Evolutionary conservation across 768 basidiomycete species (phyloP).

Genomic region (Crassisporium funariophilum): DNA sequence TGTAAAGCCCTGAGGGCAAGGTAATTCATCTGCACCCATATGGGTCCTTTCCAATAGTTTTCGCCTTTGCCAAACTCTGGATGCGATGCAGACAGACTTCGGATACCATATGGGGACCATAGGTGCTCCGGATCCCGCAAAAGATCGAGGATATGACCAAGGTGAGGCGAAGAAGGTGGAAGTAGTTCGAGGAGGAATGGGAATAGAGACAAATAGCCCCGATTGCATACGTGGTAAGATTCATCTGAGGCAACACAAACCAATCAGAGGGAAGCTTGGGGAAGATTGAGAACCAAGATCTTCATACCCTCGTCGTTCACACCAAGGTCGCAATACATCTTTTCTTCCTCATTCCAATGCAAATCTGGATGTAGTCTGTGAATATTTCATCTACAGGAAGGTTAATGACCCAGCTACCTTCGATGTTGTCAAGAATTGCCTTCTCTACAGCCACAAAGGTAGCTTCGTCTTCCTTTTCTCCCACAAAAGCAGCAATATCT

Average conservation of each 20-base stretch:
- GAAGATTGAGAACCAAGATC: constrained; percentile 2
- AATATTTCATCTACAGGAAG: background rate
- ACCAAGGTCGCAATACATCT: constrained; percentile 93
- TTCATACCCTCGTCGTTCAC: constrained; percentile 78
- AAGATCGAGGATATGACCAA: constrained; percentile 80
- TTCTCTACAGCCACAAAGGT: constrained; percentile 78
- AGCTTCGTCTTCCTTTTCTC: constrained; percentile 80
- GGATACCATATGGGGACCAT: constrained; percentile 90
- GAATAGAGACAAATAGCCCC: constrained; percentile 93
- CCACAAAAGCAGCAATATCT: constrained; percentile 84
- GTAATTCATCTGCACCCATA: constrained; percentile 99
- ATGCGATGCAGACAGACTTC: constrained; percentile 86
- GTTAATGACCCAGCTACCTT: constrained; percentile 47
- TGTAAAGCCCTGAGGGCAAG: constrained; percentile 78
- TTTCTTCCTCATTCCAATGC: constrained; percentile 86
- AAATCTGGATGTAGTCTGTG: constrained; percentile 56
- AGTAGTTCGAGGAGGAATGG: constrained; percentile 87
- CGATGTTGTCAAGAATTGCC: constrained; percentile 84
- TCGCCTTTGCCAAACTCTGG: constrained; percentile 91
- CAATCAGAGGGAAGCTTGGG: constrained; percentile 1
- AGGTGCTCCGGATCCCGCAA: constrained; percentile 80
- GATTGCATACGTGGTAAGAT: constrained; percentile 87
- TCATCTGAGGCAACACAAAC: constrained; percentile 75
- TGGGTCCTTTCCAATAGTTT: constrained; percentile 97
- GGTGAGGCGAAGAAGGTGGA: constrained; percentile 72